Evolutionary conservation across 306 rosid species (phyloP).

Genomic region (Ormosia semicastrata): DNA sequence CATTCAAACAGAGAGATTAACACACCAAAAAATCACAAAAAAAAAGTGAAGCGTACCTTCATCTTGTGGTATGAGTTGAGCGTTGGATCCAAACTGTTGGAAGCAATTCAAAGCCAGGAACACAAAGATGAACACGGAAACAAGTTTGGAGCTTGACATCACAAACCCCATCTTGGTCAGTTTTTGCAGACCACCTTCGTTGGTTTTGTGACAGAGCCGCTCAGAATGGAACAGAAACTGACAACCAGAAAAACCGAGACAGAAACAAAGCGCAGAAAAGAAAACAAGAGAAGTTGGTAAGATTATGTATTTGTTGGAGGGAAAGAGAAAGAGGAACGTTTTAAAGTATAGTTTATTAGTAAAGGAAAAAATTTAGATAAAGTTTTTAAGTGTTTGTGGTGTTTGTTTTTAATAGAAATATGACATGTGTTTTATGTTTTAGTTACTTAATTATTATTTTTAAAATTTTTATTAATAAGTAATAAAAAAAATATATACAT

Average conservation of each 20-base stretch:
- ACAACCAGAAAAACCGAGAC: neutral
- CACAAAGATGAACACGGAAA: constrained; percentile 25
- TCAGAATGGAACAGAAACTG: neutral
- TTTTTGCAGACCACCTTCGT: neutral
- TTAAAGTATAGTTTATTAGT: neutral
- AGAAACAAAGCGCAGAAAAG: neutral
- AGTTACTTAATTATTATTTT: too few species aligned
- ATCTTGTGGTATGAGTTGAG: constrained; percentile 59
- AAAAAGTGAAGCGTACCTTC: constrained; percentile 53
- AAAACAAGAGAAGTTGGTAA: neutral
- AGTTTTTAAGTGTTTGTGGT: too few species aligned
- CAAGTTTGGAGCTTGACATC: constrained; percentile 30
- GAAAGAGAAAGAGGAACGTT: neutral
- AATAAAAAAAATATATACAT: too few species aligned
- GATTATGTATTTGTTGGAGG: constrained; percentile 16
- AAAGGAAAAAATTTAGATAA: too few species aligned
- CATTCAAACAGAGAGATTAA: neutral
- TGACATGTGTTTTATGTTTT: too few species aligned
- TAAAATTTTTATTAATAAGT: too few species aligned
- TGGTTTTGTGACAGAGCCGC: neutral
- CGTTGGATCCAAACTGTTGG: constrained; percentile 46
- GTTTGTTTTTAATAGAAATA: too few species aligned
- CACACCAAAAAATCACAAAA: neutral
- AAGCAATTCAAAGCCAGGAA: constrained; percentile 41
- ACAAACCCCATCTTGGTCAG: constrained; percentile 34